Evolutionary conservation across 495 filamentous ascomycete species (phyloP).

Genomic region (Cercophora samala): DNA sequence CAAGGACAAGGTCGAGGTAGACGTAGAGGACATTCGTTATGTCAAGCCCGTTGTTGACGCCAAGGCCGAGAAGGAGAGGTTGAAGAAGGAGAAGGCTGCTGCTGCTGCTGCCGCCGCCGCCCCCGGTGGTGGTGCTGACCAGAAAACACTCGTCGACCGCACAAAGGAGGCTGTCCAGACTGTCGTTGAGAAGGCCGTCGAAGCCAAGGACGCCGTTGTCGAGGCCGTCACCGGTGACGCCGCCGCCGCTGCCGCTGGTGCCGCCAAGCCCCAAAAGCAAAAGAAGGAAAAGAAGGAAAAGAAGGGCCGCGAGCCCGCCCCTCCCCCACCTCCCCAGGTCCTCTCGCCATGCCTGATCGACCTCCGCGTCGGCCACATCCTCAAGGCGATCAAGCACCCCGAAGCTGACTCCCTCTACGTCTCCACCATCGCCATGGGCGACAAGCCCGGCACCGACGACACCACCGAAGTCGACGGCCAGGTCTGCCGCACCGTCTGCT

Average conservation of each 20-base stretch:
- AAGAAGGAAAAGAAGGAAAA: constrained; percentile 57
- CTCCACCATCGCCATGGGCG: constrained; percentile 93
- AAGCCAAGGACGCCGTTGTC: constrained; percentile 35
- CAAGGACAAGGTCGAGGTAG: constrained; percentile 74
- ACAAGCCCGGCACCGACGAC: constrained; percentile 79
- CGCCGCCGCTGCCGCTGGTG: constrained; percentile 19
- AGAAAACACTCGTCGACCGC: constrained; percentile 47
- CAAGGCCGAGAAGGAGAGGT: constrained; percentile 84
- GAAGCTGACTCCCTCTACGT: constrained; percentile 95
- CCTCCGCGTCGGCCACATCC: constrained; percentile 92
- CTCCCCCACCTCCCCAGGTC: constrained; percentile 62
- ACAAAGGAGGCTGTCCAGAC: constrained; percentile 48
- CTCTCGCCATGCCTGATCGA: constrained; percentile 85
- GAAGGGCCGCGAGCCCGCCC: constrained; percentile 73
- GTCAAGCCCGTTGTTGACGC: constrained; percentile 75
- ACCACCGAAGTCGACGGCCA: constrained; percentile 83
- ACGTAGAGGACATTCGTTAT: constrained; percentile 75
- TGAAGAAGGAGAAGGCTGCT: constrained; percentile 81
- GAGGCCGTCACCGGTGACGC: constrained; percentile 26
- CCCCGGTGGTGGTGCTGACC: constrained; percentile 18
- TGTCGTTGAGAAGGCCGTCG: constrained; percentile 49
- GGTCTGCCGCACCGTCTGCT: constrained; percentile 91
- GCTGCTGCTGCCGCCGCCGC: constrained; percentile 46
- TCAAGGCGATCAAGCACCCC: constrained; percentile 90
- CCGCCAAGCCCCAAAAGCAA: constrained; percentile 29